Base-by-base conservation (phyloP, 192 early-diverging fungal species). In the Coemansia sp. region DNA sequence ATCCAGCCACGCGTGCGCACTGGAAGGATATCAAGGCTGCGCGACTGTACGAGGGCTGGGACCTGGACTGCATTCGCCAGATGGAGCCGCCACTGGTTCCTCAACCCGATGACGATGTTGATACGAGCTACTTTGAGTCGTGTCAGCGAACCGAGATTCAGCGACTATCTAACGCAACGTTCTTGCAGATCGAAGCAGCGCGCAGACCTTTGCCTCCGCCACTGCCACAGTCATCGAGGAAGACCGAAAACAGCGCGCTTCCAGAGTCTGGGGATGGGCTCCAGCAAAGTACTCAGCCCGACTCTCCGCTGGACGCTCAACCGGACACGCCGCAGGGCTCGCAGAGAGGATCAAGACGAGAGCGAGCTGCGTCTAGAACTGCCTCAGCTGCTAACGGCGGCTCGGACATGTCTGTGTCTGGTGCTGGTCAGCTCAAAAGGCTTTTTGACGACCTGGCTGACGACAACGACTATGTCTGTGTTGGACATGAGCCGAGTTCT, bases 111-210 rank as follows among this genome's bases (percentile, higher is more conserved):
- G 92, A 94, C 50, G 85, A 88, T n/a, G 85, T 86, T 2, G 95
- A 97, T 69, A 96, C 94, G 30, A 95, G 94, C 69, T 97, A 97
- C 75, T 96, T 96, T 85, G 94, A 94, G 87, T 83, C 88, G 7
- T 94, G 94, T 63, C 85, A 85, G 63, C 86, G 93, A 33, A 89
- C 91, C 8, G 94, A 96, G 69, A 89, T 96, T 33, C 85, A 91
- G 68, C 84, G 91, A 1, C 78, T 94, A 9, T 93, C 91, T 7
- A 73, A 86, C 49, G 85, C 90, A 1, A 90, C 87, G 44, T 80
- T 85, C 30, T 44, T 80, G 46, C 78, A 85, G 46, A 52, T 65
- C 9, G 72, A 80, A 3, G 46, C 62, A 1, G 50, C 62, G 8
- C 62, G 62, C 40, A 32, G 47, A 40, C 69, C 65, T 21, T 58